Base-by-base conservation (phyloP, 768 basidiomycete genomes). In the Tylopilus sp. region DNA sequence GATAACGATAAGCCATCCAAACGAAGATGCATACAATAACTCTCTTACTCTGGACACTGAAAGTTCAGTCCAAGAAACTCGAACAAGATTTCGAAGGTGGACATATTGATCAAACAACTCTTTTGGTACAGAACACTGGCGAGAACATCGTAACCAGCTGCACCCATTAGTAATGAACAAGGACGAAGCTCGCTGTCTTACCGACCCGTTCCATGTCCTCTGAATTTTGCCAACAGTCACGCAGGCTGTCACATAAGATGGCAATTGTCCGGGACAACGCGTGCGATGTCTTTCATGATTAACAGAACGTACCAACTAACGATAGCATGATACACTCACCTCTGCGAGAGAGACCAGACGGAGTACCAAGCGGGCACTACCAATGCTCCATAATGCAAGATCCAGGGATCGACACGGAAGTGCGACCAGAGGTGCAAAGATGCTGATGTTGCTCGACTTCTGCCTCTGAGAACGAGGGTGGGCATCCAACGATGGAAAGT, bases 171-270 rank as follows among this genome's bases (percentile, higher is more conserved):
- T 25, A 44, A 47, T 28, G 22, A 49, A 44, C n/a, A 22, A n/a
- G 6, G 45, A 35, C 2, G 40, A 38, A 33, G 6, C 43, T 28
- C 17, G n/a, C 15, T n/a, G 12, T 75, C 86, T 61, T 59, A 93
- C 92, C 82, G 48, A 93, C 70, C 30, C 86, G 76, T 63, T 95
- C 94, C 86, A 95, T 92, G 58, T 97, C 95, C 63, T 95, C 94
- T 31, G 90, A 94, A 61, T 91, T 92, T 60, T 90, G 82, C 95
- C 95, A 98, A 59, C 82, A 89, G 57, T 88, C 85, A 56, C 81
- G 81, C 40, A 97, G 66, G 3, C 87, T 81, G 58, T 95, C 91
- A 9, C 81, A 78, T 20, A 95, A 68, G 23, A 94, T 80, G 4
- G 83, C 73, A 6, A 94, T 67, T 0, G 90, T 78, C 15, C 85